A percentile compares a stretch with the other conserved stretches of the same genome.
These are phyloP conservation scores for Paracamarosporium sp. DNA, from an alignment of 2,329 filamentous ascomycete species.

Conservation along the genomic window DNA sequence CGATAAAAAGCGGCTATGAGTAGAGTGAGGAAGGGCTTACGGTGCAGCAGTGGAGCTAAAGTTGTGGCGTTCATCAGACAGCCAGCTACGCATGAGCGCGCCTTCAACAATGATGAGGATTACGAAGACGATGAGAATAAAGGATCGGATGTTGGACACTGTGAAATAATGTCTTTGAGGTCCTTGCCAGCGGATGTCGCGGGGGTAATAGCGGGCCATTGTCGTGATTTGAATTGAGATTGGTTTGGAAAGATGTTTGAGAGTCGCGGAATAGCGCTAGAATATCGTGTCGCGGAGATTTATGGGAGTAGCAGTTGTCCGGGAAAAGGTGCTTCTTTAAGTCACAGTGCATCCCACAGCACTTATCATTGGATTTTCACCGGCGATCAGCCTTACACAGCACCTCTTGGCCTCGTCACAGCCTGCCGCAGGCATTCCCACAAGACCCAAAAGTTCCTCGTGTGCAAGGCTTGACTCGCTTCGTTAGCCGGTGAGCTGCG, in stretches of 20 bases:
- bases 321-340: not conserved
- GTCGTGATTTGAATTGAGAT: conserved; percentile 6
- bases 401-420: conserved; percentile 2
- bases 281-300: not conserved
- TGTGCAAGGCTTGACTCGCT: not conserved
- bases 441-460: not conserved
- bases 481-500: not conserved
- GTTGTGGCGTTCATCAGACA: not conserved
- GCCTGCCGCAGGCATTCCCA: not conserved
- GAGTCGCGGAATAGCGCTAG: too few species aligned
- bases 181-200: conserved; percentile 18
- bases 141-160: conserved; percentile 14
- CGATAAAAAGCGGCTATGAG: too few species aligned
- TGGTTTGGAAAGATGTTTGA: not conserved
- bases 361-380: not conserved
- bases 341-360: not conserved
- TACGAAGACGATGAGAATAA: conserved; percentile 15
- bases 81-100: conserved; percentile 10
- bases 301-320: not conserved
- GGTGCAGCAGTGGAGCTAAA: not conserved
- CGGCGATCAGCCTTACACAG: not conserved
- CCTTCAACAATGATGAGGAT: conserved; percentile 20
- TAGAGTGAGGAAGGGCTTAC: not conserved
- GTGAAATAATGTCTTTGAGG: conserved; percentile 14
- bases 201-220: conserved; percentile 10